These are phyloP conservation scores for Sisymbrium irio DNA, from an alignment of 345 rosid genomes.

Conservation along the genomic window DNA sequence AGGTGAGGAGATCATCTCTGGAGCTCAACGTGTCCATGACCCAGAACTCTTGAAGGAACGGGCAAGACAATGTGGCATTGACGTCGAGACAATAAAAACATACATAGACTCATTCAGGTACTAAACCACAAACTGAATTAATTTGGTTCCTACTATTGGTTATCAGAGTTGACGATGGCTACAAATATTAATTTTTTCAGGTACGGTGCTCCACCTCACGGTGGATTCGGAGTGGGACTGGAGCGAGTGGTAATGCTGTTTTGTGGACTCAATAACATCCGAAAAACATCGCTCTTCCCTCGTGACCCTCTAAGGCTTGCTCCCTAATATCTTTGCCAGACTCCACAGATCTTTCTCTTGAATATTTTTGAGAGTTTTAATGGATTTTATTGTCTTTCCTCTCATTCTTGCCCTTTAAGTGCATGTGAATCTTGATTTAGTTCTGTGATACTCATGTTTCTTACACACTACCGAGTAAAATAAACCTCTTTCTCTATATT, in stretches of 20 bases:
- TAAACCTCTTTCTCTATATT: no score
- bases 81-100: constrained; percentile 67
- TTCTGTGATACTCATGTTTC: neutral
- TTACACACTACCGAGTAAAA: neutral
- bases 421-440: constrained; percentile 3
- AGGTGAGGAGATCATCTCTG: constrained; percentile 98
- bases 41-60: constrained; percentile 71
- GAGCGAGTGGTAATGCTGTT: constrained; percentile 92
- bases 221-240: constrained; percentile 86
- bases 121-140: constrained; percentile 10
- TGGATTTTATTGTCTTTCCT: neutral
- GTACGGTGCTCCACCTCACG: constrained; percentile 86
- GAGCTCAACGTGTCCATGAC: constrained; percentile 90
- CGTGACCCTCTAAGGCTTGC: constrained; percentile 78
- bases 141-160: neutral
- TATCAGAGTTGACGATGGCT: neutral
- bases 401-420: neutral
- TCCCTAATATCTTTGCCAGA: constrained; percentile 32
- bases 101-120: constrained; percentile 92
- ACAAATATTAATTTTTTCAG: constrained; percentile 36
- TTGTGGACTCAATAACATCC: constrained; percentile 71
- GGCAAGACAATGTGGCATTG: constrained; percentile 67
- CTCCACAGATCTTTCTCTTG: constrained; percentile 5
- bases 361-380: neutral
- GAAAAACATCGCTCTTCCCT: constrained; percentile 80